Base-by-base conservation (phyloP, 2,329 filamentous ascomycete genomes). In the Penicillium polonicum region DNA sequence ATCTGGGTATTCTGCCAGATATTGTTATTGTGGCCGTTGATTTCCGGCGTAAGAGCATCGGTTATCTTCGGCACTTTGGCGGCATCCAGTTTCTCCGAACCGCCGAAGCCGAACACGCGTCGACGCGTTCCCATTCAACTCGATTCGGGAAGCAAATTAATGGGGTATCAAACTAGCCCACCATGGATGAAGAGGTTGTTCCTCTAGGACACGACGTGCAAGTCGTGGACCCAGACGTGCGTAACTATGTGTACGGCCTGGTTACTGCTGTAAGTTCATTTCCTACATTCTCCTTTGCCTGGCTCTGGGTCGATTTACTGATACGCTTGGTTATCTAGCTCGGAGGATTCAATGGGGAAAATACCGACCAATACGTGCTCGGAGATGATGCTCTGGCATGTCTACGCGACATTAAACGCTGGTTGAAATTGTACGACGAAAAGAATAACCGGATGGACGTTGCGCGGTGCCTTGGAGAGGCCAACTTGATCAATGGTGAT, bases 371-470 rank as follows among this genome's bases (percentile, higher is more conserved):
- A 70, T 99, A 99, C 74, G 83, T 91, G 43, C 86, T 97, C 36
- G 94, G 94, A 75, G 93, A 97, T 75, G 93, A 97, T 72, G 93
- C 92, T 13, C 81, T 96, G 59, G 90, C 94, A 57, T 94, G 92
- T 70, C 81, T 99, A 57, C 92, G 93, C 61, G 94, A 99, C 76
- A 83, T 99, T 54, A 93, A 94, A 72, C 88, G 89, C 84, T 99
- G 94, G 94, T 83, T 99, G 65, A 92, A 91, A 66, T 86, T 96
- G 62, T 94, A 94, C 80, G 92, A 97, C 74, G 90, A 96, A 72
- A 95, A 95, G 73, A 86, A 88, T 63, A 95, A 96, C 72, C 88
- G 93, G 65, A 89, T 96, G 82, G 94, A 99, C 72, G 94, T 99
- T 59, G 92, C 93, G 60, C 85, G 94, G 76, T 97, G 92, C 73